phyloP scores from a whole-genome alignment of 2,329 filamentous ascomycete genomes.

The Lachnellula suecica region DNA sequence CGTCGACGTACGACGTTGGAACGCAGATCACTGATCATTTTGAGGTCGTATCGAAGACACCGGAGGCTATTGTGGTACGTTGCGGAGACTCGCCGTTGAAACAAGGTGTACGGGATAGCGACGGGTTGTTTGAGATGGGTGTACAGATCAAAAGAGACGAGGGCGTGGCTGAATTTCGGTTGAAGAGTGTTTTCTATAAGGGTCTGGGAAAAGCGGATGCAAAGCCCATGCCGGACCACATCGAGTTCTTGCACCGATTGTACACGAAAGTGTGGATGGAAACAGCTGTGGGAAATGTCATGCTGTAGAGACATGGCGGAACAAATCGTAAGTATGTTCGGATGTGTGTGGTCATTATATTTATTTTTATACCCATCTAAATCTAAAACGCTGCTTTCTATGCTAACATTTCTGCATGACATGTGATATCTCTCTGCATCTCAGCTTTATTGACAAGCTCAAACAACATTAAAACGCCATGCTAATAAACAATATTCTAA shows the following conservation, averaged over 20 bases:
- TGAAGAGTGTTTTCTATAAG: conserved; percentile 64
- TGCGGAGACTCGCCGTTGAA: conserved; percentile 65
- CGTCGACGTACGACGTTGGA: conserved; percentile 59
- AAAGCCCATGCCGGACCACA: conserved; percentile 43
- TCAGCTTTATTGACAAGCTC: no score
- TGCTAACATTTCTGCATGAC: no score
- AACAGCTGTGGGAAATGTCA: conserved; percentile 38
- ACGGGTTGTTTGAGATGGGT: conserved; percentile 66
- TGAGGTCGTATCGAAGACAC: conserved; percentile 65
- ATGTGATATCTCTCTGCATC: no score
- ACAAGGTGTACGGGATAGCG: conserved; percentile 53
- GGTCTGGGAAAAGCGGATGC: conserved; percentile 43
- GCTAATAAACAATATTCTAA: background rate
- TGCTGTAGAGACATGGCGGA: conserved; percentile 10
- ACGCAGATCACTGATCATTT: conserved; percentile 70
- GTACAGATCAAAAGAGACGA: conserved; percentile 61
- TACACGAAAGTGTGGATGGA: conserved; percentile 58
- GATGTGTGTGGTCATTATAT: background rate
- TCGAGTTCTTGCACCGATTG: conserved; percentile 51
- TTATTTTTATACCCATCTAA: conserved; percentile 1
- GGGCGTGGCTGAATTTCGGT: conserved; percentile 58
- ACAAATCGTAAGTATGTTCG: conserved; percentile 2
- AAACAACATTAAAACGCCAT: background rate
- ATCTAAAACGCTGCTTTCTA: background rate
- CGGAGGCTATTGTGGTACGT: conserved; percentile 59